A percentile compares a stretch with the other conserved stretches of the same genome.
Conservation (phyloP, 2,329 filamentous ascomycete species). For the Stachybotrys chartarum region DNA sequence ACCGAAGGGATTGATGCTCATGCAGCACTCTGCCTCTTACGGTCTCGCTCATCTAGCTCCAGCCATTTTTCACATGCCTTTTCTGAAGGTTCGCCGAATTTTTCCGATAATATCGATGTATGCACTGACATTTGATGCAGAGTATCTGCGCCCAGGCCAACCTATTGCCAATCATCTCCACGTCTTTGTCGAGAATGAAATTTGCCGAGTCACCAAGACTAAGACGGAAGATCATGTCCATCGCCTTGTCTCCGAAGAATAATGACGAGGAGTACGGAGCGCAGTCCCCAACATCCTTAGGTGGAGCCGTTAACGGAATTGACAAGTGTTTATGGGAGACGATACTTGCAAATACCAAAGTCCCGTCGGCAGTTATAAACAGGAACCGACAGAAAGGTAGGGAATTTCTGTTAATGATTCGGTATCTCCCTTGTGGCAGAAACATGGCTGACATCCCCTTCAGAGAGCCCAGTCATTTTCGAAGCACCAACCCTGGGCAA, state of each 20-base stretch:
- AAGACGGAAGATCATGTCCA: constrained; percentile 17
- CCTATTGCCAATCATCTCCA: constrained; percentile 19
- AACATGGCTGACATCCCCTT: too few species aligned
- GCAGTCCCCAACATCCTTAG: neutral
- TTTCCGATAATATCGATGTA: neutral
- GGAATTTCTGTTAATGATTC: too few species aligned
- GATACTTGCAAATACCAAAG: constrained; percentile 10
- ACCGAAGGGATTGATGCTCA: constrained; percentile 12
- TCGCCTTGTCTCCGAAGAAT: neutral
- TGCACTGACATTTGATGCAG: constrained; percentile 7
- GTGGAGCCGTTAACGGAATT: constrained; percentile 5
- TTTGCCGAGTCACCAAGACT: constrained; percentile 25
- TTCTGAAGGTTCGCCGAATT: constrained; percentile 21
- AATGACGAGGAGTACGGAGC: neutral
- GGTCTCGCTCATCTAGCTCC: constrained; percentile 22
- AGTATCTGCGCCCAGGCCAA: constrained; percentile 15
- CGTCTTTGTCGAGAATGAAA: constrained; percentile 22
- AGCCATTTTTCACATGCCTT: constrained; percentile 27
- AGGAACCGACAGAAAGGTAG: neutral
- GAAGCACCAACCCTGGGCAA: too few species aligned
- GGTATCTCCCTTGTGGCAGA: too few species aligned
- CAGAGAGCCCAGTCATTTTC: too few species aligned
- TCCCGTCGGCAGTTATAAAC: constrained; percentile 1
- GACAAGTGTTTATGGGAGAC: constrained; percentile 15
- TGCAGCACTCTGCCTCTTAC: constrained; percentile 6